Evolutionary conservation across 495 filamentous ascomycete genomes (phyloP).

Genomic region (Penicillium soppii): DNA sequence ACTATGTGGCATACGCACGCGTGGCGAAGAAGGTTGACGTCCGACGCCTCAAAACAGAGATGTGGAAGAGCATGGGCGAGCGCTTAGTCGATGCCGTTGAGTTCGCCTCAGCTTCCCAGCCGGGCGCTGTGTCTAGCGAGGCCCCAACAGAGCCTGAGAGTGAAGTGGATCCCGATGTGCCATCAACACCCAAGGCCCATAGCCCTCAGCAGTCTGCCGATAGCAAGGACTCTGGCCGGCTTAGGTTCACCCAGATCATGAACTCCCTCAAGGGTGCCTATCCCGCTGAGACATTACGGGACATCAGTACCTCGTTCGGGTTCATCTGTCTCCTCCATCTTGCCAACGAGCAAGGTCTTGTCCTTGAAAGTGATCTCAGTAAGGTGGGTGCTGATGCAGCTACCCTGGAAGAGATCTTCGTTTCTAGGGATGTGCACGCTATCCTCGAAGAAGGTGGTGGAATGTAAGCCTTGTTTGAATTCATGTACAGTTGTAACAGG

Average conservation of each 20-base stretch:
- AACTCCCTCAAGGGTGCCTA: constrained; percentile 85
- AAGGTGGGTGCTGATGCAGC: constrained; percentile 25
- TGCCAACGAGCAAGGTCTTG: constrained; percentile 94
- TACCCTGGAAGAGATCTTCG: constrained; percentile 46
- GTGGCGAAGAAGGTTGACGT: constrained; percentile 99
- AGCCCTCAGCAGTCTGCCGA: constrained; percentile 19
- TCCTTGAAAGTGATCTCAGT: constrained; percentile 52
- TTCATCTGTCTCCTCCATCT: constrained; percentile 96
- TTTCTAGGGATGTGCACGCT: constrained; percentile 38
- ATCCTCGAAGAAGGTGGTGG: constrained; percentile 39
- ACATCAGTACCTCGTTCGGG: constrained; percentile 95
- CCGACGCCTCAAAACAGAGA: constrained; percentile 86
- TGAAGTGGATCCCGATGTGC: constrained; percentile 27
- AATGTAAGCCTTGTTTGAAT: constrained; percentile 22
- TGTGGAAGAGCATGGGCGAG: constrained; percentile 85
- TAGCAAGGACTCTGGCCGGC: constrained; percentile 38
- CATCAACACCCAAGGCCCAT: constrained; percentile 35
- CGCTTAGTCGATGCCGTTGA: constrained; percentile 38
- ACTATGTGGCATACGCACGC: constrained; percentile 95
- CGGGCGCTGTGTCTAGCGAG: constrained; percentile 20
- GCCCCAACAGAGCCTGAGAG: constrained; percentile 25
- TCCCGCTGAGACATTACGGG: constrained; percentile 75
- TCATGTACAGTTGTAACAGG: constrained; percentile 22
- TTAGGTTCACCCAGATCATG: constrained; percentile 90
- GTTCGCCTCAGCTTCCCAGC: constrained; percentile 32